Evolutionary conservation across 768 basidiomycete species (phyloP), one percentile per base, ranked within the genome.

Genomic region (Holtermannia corniformis): DNA sequence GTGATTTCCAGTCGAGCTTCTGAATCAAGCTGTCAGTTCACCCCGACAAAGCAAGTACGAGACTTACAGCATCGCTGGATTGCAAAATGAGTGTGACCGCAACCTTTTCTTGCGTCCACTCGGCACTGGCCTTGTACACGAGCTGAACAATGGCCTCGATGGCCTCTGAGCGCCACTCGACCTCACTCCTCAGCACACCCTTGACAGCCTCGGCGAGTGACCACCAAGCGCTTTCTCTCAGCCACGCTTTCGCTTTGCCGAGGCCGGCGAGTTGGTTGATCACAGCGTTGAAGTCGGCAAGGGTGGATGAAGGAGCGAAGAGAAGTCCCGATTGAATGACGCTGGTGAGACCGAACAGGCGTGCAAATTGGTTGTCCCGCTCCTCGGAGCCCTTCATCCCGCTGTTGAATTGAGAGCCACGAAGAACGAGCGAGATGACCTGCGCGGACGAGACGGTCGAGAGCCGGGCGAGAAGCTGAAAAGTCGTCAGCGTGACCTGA

Each of bases 211-310:
- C 74, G 21, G 77, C 73, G 46, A 92, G 74, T 20, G 81, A 78
- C 81, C 88, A 93, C 86, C 87, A 93, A 13, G 83, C 85, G 64
- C 86, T 85, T 72, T 97, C 93, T 37, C 84, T 78, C 47, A 97
- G 73, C 90, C 91, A 96, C 0, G 83, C 82, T 71, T 92, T 95
- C 66, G 82, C 81, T 62, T 85, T 81, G 21, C 87, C 88, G 42
- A 95, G 73, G 7, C 74, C 76, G 37, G 87, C 58, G 19, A 95
- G 77, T 50, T 82, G 75, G 5, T 71, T 68, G 52, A 93, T 62
- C 10, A 82, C 76, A 24, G 80, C 76, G 23, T 75, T 72, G 71
- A 81, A 93, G 49, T 78, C 77, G 24, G 77, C 75, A 43, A 80
- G 60, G n/a, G 77, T 80, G 2, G 86, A 82, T 1, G 78, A 75